Base-by-base conservation (phyloP, 768 basidiomycete genomes). In the Lactifluus echinatus region DNA sequence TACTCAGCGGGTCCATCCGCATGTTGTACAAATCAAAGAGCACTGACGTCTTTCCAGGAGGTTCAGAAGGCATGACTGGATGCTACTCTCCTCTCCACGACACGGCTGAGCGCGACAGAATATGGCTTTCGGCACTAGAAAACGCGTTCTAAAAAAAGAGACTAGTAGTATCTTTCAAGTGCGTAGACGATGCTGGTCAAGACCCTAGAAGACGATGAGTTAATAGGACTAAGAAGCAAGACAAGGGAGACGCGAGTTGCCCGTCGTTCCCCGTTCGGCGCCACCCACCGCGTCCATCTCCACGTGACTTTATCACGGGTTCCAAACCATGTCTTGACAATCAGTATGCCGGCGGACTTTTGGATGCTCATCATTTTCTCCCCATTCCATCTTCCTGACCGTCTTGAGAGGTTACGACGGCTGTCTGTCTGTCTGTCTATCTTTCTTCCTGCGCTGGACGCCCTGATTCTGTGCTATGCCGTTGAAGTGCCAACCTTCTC, bases 391-490 rank as follows among this genome's bases (percentile, higher is more conserved):
- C 44, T 42, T 34, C 11, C 44, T 47, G 29, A 53, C 43, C 31
- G n/a, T 10, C 45, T 34, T 31, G 10, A 17, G n/a, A 40, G 36
- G 36, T 40, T 17, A 28, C 15, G 23, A 34, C 31, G 10, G 31
- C 31, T 14, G 26, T n/a, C 31, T 47, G 45, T 31, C 39, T 42
- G 31, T 29, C 23, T 34, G 29, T 54, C 15, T 49, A n/a, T n/a
- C 10, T 8, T 21, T 39, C 23, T 34, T 40, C 44, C 47, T 10
- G 57, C 57, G 57, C 57, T 59, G 57, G 57, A 55, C 57, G 57
- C 57, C 44, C 40, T 44, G 40, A 42, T 49, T 49, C 34, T 50
- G 48, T 55, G 57, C 53, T 28, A 59, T 59, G 57, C 48, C 42
- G 14, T 49, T 26, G 21, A 59, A 26, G 31, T 55, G 57, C 48